These are phyloP conservation scores for Diaporthe australafricana DNA, from an alignment of 2,329 filamentous ascomycete genomes.

Conservation along the genomic window DNA sequence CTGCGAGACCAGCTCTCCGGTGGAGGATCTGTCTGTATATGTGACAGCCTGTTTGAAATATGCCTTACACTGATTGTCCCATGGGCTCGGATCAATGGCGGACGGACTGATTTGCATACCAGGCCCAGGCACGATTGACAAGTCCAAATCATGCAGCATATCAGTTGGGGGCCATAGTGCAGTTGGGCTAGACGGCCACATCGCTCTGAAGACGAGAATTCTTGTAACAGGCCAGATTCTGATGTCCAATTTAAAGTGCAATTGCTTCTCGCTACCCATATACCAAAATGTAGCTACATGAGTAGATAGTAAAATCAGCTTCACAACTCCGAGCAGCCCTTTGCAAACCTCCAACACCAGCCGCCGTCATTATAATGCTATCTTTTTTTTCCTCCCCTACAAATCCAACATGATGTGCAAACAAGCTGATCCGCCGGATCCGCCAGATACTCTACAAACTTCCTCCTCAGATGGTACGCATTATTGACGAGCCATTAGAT, in stretches of 20 bases:
- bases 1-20: too few species aligned
- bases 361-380: conserved; percentile 31
- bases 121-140: too few species aligned
- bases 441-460: conserved; percentile 18
- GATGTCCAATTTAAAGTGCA: neutral
- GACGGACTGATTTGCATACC: too few species aligned
- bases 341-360: conserved; percentile 27
- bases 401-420: conserved; percentile 20
- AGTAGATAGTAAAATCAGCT: conserved; percentile 14
- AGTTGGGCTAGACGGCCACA: too few species aligned
- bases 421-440: neutral
- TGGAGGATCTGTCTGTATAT: too few species aligned
- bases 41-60: neutral
- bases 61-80: too few species aligned
- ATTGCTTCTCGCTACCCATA: conserved; percentile 20
- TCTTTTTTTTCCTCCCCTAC: conserved; percentile 18
- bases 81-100: too few species aligned
- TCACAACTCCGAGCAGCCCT: conserved; percentile 28
- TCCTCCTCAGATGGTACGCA: conserved; percentile 17
- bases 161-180: too few species aligned
- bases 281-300: conserved; percentile 26
- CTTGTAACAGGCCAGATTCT: neutral
- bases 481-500: conserved; percentile 34
- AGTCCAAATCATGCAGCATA: too few species aligned
- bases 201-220: neutral